A percentile compares a stretch with the other conserved stretches of the same genome.
Evolutionary conservation across 1,284 basidiomycete species (phyloP).

Genomic region (Moniliophthora roreri): DNA sequence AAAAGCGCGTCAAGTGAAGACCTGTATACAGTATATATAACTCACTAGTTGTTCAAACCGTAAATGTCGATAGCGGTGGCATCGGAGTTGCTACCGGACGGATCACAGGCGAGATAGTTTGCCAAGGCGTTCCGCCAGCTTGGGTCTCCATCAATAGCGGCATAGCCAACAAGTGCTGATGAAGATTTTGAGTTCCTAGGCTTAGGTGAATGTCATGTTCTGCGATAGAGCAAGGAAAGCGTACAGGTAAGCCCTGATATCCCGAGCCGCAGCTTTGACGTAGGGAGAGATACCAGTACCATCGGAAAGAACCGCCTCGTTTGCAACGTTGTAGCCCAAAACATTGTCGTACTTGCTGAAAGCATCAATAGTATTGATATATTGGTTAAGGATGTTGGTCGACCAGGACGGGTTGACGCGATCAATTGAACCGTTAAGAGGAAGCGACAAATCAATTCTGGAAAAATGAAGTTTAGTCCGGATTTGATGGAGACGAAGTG

Average conservation of each 20-base stretch:
- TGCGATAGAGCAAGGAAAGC: conserved; percentile 21
- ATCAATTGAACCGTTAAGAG: conserved; percentile 86
- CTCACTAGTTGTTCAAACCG: conserved; percentile 79
- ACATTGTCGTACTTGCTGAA: conserved; percentile 87
- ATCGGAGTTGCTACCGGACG: conserved; percentile 50
- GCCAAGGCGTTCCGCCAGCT: conserved; percentile 73
- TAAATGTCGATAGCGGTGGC: conserved; percentile 78
- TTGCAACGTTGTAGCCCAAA: conserved; percentile 84
- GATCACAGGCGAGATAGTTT: conserved; percentile 81
- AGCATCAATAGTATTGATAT: conserved; percentile 74
- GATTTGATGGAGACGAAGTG: neutral
- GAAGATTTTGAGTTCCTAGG: conserved; percentile 66
- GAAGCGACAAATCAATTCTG: conserved; percentile 83
- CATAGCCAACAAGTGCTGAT: conserved; percentile 78
- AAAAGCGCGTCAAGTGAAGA: conserved; percentile 13
- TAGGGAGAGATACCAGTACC: conserved; percentile 73
- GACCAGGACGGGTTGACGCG: conserved; percentile 78
- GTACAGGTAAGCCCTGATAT: conserved; percentile 83
- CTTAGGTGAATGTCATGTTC: conserved; percentile 10
- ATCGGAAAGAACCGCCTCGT: conserved; percentile 76
- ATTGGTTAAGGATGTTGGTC: conserved; percentile 79
- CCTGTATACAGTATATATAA: conserved; percentile 14
- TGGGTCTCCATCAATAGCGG: conserved; percentile 76
- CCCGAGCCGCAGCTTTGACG: conserved; percentile 90
- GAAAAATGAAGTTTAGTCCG: conserved; percentile 13